Conservation (phyloP, 179 eudicot genomes). For the Gypsophila paniculata region DNA sequence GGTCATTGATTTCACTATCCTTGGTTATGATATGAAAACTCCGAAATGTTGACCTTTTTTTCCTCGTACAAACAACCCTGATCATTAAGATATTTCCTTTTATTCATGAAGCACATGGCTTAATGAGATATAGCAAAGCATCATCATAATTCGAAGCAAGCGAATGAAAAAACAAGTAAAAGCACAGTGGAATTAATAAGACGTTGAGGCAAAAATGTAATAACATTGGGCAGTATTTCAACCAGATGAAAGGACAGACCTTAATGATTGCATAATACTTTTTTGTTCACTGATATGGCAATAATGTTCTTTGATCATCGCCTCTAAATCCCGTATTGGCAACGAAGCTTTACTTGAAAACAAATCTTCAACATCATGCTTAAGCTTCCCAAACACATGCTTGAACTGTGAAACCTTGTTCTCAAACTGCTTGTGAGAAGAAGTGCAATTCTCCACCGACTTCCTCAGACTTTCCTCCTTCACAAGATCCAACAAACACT, state of each 20-base stretch:
- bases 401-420: conserved; percentile 80
- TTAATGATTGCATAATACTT: conserved; percentile 88
- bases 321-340: conserved; percentile 63
- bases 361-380: conserved; percentile 67
- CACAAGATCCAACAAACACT: conserved; percentile 84
- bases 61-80: too few relatives aligned
- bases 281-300: conserved; percentile 57
- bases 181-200: background rate
- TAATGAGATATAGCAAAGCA: background rate
- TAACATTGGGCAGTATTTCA: background rate
- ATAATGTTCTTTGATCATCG: conserved; percentile 58
- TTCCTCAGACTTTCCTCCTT: conserved; percentile 82
- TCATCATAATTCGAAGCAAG: background rate
- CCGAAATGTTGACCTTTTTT: too few relatives aligned
- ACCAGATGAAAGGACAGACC: conserved; percentile 48
- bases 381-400: conserved; percentile 80
- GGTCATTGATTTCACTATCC: too few relatives aligned
- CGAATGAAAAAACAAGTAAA: background rate
- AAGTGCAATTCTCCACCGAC: conserved; percentile 58
- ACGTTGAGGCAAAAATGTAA: background rate
- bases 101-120: background rate
- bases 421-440: conserved; percentile 82
- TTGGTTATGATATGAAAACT: background rate
- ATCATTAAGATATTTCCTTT: conserved; percentile 1
- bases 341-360: conserved; percentile 69